Base-by-base conservation (phyloP, 2,329 filamentous ascomycete species). In the Fusarium incarnatum region DNA sequence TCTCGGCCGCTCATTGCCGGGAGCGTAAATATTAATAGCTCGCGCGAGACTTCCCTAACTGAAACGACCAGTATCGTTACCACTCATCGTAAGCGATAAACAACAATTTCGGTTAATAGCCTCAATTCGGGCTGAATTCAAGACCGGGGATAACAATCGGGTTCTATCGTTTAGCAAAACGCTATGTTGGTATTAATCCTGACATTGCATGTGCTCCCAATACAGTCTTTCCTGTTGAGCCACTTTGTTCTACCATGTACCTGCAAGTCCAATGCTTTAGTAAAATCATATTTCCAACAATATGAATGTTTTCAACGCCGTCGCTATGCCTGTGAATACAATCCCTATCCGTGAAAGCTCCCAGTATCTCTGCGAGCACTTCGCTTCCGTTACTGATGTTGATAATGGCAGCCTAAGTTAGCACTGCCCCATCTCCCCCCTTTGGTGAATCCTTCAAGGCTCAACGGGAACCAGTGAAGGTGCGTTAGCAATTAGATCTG, bases 241-340 rank as follows among this genome's bases (percentile, higher is more conserved):
- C 41, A 41, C 48, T 49, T 25, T 6, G 16, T 56, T 42, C 47
- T 59, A 20, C 42, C 6, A n/a, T 37, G 10, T 37, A 55, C 53
- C 49, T 44, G n/a, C 34, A 20, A 32, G 32, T 34, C 37, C 56
- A 47, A 30, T 22, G 16, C 7, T 42, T 18, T 20, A 52, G 23
- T 44, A 45, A 61, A 34, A 52, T 22, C 42, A 37, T 62, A 62
- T 60, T 37, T 56, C 60, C 65, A 50, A 46, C 48, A 23, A 56
- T 40, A 27, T 41, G 25, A 27, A 28, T 60, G 34, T 55, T 54
- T 62, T 61, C 40, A 73, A 73, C 70, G 70, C 70, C 70, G 42
- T 73, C 70, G 70, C 70, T 73, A 71, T 73, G 70, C 64, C 56
- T 63, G 55, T 57, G 52, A 68, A 68, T 56, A 60, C 23, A 54